phyloP scores from a whole-genome alignment of 2,329 filamentous ascomycete genomes.

The Apiospora kogelbergensis region DNA sequence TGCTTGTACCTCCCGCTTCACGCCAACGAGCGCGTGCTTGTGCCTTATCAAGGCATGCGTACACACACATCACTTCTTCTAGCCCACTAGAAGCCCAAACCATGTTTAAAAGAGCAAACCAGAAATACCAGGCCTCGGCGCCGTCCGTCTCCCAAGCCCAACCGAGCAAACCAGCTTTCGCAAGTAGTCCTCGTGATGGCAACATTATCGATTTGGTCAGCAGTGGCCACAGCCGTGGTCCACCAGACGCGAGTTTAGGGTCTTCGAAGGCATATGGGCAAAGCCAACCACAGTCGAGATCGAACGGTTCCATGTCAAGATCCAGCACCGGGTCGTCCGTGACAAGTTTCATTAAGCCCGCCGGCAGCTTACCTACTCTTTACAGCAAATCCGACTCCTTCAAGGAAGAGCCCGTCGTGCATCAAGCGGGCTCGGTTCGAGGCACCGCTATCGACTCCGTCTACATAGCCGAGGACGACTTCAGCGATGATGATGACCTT shows the following conservation, averaged over 20 bases:
- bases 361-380: slow-evolving; percentile 39
- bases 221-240: slow-evolving; percentile 38
- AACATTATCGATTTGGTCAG: slow-evolving; percentile 54
- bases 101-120: slow-evolving; percentile 30
- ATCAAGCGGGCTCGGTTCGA: background rate
- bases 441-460: slow-evolving; percentile 39
- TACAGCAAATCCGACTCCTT: slow-evolving; percentile 51
- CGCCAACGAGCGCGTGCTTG: slow-evolving; percentile 11
- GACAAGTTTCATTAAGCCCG: slow-evolving; percentile 18
- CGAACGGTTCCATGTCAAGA: slow-evolving; percentile 32
- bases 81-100: background rate
- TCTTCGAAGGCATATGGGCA: slow-evolving; percentile 40
- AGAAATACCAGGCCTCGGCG: slow-evolving; percentile 37
- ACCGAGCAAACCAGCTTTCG: slow-evolving; percentile 35
- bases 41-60: slow-evolving; percentile 9
- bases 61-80: background rate
- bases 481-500: slow-evolving; percentile 79
- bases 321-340: slow-evolving; percentile 15
- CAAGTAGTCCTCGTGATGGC: slow-evolving; percentile 48
- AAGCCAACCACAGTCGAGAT: slow-evolving; percentile 33
- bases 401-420: slow-evolving; percentile 33
- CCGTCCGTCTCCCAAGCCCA: slow-evolving; percentile 29
- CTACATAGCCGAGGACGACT: slow-evolving; percentile 77
- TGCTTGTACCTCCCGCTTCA: background rate
- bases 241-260: slow-evolving; percentile 34